Conservation (phyloP, 176 grass and related monocot genomes). For the Eragrostis nindensis region DNA sequence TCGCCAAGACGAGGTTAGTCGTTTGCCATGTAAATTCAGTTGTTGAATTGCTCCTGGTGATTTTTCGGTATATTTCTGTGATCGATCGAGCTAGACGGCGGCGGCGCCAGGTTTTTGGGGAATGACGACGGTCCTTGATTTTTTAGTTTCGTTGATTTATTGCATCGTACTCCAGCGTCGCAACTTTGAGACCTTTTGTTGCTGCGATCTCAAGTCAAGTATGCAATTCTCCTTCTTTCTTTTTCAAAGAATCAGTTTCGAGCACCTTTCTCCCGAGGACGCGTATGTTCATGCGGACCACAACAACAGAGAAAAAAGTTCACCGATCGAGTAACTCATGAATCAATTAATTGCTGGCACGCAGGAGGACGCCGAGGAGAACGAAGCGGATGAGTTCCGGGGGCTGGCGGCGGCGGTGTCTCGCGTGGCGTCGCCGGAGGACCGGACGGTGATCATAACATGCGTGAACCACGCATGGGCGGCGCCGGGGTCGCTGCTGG, state of each 20-base stretch:
- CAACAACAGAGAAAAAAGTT: no score
- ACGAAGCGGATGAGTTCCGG: background rate
- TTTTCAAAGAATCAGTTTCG: no score
- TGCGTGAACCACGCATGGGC: slow-evolving; percentile 73
- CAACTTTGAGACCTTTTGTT: background rate
- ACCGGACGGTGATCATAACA: slow-evolving; percentile 82
- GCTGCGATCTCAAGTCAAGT: slow-evolving; percentile 32
- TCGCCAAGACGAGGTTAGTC: slow-evolving; percentile 11
- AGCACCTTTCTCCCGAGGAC: no score
- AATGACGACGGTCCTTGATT: background rate
- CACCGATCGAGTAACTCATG: no score
- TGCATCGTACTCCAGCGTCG: slow-evolving; percentile 16
- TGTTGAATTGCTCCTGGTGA: no score
- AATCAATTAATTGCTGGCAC: background rate
- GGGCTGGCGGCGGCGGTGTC: slow-evolving; percentile 37
- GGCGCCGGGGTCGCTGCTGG: slow-evolving; percentile 59
- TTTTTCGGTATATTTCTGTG: no score
- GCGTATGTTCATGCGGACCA: no score
- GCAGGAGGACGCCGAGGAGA: background rate
- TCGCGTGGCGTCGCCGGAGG: slow-evolving; percentile 45
- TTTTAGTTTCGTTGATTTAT: no score
- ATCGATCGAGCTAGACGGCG: background rate
- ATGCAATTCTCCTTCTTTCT: background rate
- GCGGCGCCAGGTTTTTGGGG: background rate
- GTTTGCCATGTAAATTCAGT: no score